phyloP scores from a whole-genome alignment of 2,329 filamentous ascomycete genomes.

The Phaeomoniella chlamydospora region DNA sequence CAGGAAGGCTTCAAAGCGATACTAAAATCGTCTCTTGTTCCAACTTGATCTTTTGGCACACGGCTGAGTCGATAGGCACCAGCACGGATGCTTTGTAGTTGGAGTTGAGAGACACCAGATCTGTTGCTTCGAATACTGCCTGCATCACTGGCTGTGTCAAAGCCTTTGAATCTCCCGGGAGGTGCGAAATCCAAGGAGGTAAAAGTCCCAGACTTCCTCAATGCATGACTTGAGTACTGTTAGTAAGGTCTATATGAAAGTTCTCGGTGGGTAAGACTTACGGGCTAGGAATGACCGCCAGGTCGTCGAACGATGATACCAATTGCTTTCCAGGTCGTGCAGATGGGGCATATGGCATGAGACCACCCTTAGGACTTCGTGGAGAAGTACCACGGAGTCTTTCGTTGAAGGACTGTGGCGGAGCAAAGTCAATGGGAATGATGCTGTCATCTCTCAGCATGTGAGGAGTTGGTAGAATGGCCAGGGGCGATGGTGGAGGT shows the following conservation, averaged over 20 bases:
- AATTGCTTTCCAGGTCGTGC: conserved; percentile 66
- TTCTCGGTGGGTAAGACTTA: too few species aligned
- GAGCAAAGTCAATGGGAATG: conserved; percentile 68
- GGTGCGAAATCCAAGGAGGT: conserved; percentile 34
- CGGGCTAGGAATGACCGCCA: conserved; percentile 76
- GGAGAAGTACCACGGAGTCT: conserved; percentile 50
- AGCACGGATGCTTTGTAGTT: conserved; percentile 57
- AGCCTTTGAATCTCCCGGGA: conserved; percentile 29
- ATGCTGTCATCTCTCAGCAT: conserved; percentile 73
- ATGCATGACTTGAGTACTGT: conserved; percentile 22
- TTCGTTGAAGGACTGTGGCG: conserved; percentile 53
- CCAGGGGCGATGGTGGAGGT: conserved; percentile 61
- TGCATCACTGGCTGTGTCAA: conserved; percentile 26
- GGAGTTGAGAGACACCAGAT: conserved; percentile 58
- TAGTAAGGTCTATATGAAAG: conserved; percentile 5
- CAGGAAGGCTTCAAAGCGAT: conserved; percentile 42
- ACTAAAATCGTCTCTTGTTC: conserved; percentile 54
- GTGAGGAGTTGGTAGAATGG: conserved; percentile 68
- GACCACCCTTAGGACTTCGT: conserved; percentile 42
- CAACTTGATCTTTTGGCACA: conserved; percentile 68
- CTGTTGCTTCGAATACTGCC: conserved; percentile 51
- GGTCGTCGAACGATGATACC: conserved; percentile 72
- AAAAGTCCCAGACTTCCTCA: conserved; percentile 33
- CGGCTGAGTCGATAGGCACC: conserved; percentile 80
- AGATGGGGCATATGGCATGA: conserved; percentile 57